Evolutionary conservation across 495 filamentous ascomycete species (phyloP).

Genomic region (Hypomontagnella submonticulosa): DNA sequence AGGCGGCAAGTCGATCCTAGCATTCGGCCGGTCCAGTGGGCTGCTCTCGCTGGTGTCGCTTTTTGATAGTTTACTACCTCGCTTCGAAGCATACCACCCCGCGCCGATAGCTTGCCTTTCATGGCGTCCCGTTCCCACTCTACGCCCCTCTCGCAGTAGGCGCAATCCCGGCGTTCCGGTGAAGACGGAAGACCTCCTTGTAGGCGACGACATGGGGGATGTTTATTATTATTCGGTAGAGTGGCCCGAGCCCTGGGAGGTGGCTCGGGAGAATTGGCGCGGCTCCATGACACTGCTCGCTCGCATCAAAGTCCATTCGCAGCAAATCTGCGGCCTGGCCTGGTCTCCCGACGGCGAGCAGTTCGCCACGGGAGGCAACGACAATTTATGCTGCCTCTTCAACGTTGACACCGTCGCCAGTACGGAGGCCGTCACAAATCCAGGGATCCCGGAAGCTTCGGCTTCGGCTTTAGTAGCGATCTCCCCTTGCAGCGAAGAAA

Average conservation of each 20-base stretch:
- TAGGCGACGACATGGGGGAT: conserved; percentile 87
- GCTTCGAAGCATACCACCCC: conserved; percentile 79
- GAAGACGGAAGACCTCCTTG: conserved; percentile 81
- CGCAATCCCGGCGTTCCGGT: conserved; percentile 52
- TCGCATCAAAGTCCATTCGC: conserved; percentile 80
- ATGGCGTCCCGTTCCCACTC: conserved; percentile 67
- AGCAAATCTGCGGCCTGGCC: conserved; percentile 91
- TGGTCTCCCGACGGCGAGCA: conserved; percentile 82
- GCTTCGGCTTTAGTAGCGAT: conserved; percentile 9
- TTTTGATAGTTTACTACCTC: conserved; percentile 61
- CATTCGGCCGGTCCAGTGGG: conserved; percentile 80
- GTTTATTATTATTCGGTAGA: conserved; percentile 92
- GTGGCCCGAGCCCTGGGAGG: conserved; percentile 74
- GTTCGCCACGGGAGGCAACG: conserved; percentile 92
- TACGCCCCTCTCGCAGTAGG: conserved; percentile 53
- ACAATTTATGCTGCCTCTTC: conserved; percentile 89
- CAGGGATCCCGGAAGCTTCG: background rate
- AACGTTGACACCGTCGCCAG: conserved; percentile 70
- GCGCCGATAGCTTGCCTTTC: conserved; percentile 79
- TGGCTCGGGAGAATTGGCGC: conserved; percentile 70
- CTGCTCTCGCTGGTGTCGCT: conserved; percentile 64
- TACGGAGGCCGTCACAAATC: conserved; percentile 16
- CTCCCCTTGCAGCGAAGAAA: conserved; percentile 1
- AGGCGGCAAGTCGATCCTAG: conserved; percentile 83
- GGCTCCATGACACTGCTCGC: conserved; percentile 82